A percentile compares a stretch with the other conserved stretches of the same genome.
Evolutionary conservation across 1,284 basidiomycete species (phyloP).

Genomic region (Melampsora occidentalis): DNA sequence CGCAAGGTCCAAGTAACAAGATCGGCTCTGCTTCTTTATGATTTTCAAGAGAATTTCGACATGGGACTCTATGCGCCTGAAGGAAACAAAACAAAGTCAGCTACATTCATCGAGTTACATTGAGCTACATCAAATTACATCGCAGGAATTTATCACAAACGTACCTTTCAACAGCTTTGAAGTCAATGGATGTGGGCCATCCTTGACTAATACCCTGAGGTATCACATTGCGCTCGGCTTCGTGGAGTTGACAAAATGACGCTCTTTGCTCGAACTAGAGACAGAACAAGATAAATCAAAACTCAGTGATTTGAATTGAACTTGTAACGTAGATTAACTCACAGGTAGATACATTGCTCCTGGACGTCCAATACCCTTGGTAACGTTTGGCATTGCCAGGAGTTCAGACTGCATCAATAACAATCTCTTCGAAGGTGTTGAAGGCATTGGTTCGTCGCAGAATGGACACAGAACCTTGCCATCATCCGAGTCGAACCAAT

Average conservation of each 20-base stretch:
- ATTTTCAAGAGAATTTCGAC: too few species aligned
- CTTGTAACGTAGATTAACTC: background rate
- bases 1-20: too few species aligned
- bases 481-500: too few species aligned
- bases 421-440: background rate
- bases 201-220: background rate
- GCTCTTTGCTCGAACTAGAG: background rate
- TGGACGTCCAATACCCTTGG: too few species aligned
- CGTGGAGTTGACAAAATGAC: background rate
- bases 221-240: background rate
- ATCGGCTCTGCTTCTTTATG: too few species aligned
- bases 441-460: background rate
- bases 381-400: background rate
- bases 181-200: constrained; percentile 5
- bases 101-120: too few species aligned
- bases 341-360: background rate
- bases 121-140: too few species aligned
- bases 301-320: background rate
- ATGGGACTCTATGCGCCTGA: too few species aligned
- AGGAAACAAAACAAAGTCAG: too few species aligned
- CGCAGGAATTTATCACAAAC: too few species aligned
- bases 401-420: background rate
- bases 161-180: background rate
- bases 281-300: too few species aligned
- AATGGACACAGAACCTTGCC: background rate